These are phyloP conservation scores for Aureobasidium uvarum DNA, from an alignment of 2,329 filamentous ascomycete genomes.

Conservation along the genomic window DNA sequence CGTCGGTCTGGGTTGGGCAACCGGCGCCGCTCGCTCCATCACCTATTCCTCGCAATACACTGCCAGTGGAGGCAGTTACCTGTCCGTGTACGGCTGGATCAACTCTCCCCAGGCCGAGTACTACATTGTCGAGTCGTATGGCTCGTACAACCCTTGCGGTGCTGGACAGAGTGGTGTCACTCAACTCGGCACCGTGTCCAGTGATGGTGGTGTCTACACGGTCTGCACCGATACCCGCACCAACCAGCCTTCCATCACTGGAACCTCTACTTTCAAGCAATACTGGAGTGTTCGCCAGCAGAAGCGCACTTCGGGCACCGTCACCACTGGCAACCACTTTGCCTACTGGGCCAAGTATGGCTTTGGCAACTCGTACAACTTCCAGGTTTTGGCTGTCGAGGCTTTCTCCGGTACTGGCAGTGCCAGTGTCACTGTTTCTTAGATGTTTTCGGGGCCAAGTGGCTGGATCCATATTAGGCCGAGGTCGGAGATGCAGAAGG, in stretches of 20 bases:
- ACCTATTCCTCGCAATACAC: conserved; percentile 39
- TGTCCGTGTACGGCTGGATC: conserved; percentile 41
- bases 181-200: conserved; percentile 38
- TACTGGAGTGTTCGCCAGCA: conserved; percentile 44
- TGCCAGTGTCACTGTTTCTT: conserved; percentile 31
- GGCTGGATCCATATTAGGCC: neutral
- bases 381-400: conserved; percentile 33
- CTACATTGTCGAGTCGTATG: conserved; percentile 28
- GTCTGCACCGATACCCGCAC: conserved; percentile 42
- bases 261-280: conserved; percentile 45
- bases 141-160: conserved; percentile 40
- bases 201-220: conserved; percentile 42
- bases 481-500: neutral
- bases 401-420: conserved; percentile 31
- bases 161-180: conserved; percentile 28
- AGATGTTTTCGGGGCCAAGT: neutral
- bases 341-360: conserved; percentile 33
- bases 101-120: conserved; percentile 3
- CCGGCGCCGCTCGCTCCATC: conserved; percentile 30
- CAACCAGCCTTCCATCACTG: conserved; percentile 44
- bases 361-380: conserved; percentile 37
- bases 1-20: conserved; percentile 31
- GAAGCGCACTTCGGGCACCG: conserved; percentile 36
- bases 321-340: conserved; percentile 35
- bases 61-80: conserved; percentile 40